Evolutionary conservation across 148 eudicot species (phyloP), one percentile per base, ranked within the genome.

Genomic region (Spergularia marina): DNA sequence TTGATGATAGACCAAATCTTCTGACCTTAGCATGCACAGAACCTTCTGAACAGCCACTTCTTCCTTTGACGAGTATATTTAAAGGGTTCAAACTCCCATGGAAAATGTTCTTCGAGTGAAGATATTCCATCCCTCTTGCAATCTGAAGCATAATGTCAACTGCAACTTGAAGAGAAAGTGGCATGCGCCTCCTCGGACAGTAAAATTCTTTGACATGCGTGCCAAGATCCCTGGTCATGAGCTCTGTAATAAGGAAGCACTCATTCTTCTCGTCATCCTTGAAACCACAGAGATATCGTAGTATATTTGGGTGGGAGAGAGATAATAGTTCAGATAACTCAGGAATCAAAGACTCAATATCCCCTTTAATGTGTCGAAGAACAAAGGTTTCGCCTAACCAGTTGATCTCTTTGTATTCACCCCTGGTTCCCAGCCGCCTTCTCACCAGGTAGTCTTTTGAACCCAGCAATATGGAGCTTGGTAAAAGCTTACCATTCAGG

Each of bases 121-220:
- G 88, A 83, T 92, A 92, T 65, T 92, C 97, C 95, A 92, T 87
- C 21, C 95, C 97, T 86, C 97, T 77, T 49, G 95, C 92, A 62
- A 92, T 86, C 84, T 92, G 97, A 70, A 90, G 90, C 92, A 92
- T 87, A 60, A 89, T 81, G 79, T 92, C 95, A 36, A 92, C 83
- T 5, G 86, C 90, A 60, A 80, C 88, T 23, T 85, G 83, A 61
- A 86, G 82, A 72, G 93, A 66, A 55, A 89, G 84, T 14, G 91
- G 86, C 39, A 83, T 53, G 49, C 80, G 80, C 62, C 89, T 92
- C 80, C 80, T 90, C 4, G 87, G 84, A 15, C 81, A 82, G 61
- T 74, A 79, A 12, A 68, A 73, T 74, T 92, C 97, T 64, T 83
- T 89, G n/a, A 90, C 73, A 67, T 82, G 86, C 53, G 78, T 86